phyloP scores from a whole-genome alignment of 2,329 filamentous ascomycete genomes.

The Diaporthe sp. region DNA sequence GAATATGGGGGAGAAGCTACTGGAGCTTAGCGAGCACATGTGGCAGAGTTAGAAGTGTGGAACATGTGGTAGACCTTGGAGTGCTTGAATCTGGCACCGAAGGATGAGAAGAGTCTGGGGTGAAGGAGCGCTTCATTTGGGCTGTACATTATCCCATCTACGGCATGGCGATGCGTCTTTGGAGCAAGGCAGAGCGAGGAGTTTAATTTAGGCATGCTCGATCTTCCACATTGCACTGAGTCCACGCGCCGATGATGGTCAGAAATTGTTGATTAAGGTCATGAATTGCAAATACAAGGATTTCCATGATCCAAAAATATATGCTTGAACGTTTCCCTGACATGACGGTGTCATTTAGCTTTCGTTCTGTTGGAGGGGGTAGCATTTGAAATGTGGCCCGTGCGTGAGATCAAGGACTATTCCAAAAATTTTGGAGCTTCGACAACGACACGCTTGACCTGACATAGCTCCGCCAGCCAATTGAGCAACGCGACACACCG shows the following conservation, averaged over 20 bases:
- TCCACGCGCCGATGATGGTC: background rate
- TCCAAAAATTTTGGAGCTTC: conserved; percentile 40
- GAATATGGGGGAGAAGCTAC: conserved; percentile 77
- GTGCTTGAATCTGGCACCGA: background rate
- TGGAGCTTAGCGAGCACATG: conserved; percentile 80
- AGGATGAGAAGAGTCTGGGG: background rate
- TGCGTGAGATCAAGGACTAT: conserved; percentile 11
- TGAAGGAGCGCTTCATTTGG: background rate
- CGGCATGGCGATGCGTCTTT: conserved; percentile 22
- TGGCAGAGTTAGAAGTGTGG: conserved; percentile 66
- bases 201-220: conserved; percentile 24
- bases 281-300: too few relatives aligned
- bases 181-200: conserved; percentile 30
- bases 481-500: conserved; percentile 10
- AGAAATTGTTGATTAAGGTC: background rate
- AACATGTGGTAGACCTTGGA: conserved; percentile 73
- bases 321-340: background rate
- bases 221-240: background rate
- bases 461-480: conserved; percentile 19
- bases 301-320: background rate
- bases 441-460: conserved; percentile 33
- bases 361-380: background rate
- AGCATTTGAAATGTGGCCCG: background rate
- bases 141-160: background rate
- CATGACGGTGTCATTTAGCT: background rate